Base-by-base conservation (phyloP, 164 flowering plant genomes). In the Kingdonia uniflora region DNA sequence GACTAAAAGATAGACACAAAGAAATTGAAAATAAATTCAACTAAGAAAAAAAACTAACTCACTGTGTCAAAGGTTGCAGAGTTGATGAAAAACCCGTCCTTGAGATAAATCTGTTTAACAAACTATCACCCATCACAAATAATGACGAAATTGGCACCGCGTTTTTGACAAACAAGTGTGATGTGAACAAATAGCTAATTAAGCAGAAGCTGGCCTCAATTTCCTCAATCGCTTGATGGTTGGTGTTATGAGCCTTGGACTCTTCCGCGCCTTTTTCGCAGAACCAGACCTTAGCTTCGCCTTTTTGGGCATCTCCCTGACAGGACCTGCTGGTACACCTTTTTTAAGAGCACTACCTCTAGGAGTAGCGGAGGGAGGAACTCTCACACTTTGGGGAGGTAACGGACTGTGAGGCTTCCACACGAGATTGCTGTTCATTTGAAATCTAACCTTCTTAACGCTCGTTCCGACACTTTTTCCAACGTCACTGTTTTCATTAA, bases 361-460 rank as follows among this genome's bases (percentile, higher is more conserved):
- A 13, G 98, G 98, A 22, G 95, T 82, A 29, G 66, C 88, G 54
- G 96, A 85, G 4, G 98, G 95, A 11, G 98, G 98, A 49, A 87
- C 42, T 67, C 98, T 84, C 80, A 92, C 65, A 54, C 72, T 72
- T 54, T 85, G 79, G 1, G 95, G 94, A 45, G 98, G 96, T 56
- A 91, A 62, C 24, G 98, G 96, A 56, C 50, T 81, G 14, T 76
- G 80, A 2, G 96, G 95, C 58, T 85, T 87, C 98, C 98, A 91
- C 2, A 87, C 84, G 69, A 91, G 52, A 63, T 91, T 87, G 61
- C 61, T 84, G 57, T 85, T 85, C 83, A 87, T 87, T 20, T 87
- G 65, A 66, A 91, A 91, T 33, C 68, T 76, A 12, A 91, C 98
- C 63, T 79, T 87, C 79, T 87, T 91, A 5, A 57, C 74, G 65